A percentile compares a stretch with the other conserved stretches of the same genome.
phyloP scores from a whole-genome alignment of 1,139 yeast genomes.

The Sugiyamaella novakii region DNA sequence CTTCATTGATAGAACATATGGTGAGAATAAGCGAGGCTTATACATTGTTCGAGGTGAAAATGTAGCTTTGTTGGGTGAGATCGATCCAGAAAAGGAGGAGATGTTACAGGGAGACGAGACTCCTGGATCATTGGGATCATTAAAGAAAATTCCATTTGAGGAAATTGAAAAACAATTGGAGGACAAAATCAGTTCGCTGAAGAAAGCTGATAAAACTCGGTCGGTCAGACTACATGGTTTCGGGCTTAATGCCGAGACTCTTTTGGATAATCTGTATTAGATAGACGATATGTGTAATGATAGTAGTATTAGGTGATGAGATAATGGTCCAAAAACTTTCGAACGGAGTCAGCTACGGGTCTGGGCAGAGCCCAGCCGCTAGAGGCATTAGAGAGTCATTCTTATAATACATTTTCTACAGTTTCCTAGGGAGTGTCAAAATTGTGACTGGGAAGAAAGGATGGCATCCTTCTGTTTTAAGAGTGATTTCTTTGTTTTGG shows the following conservation, averaged over 20 bases:
- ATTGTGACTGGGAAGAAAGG: slow-evolving; percentile 41
- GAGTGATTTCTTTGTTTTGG: slow-evolving; percentile 17
- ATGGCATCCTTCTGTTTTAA: slow-evolving; percentile 36
- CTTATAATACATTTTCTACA: slow-evolving; percentile 7
- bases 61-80: slow-evolving; percentile 93
- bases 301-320: slow-evolving; percentile 4
- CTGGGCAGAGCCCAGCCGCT: slow-evolving; percentile 8
- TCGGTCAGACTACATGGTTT: slow-evolving; percentile 49
- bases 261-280: slow-evolving; percentile 31
- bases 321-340: too few species aligned
- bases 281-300: slow-evolving; percentile 3
- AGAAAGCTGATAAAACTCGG: slow-evolving; percentile 51
- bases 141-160: slow-evolving; percentile 61
- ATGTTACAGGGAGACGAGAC: slow-evolving; percentile 52
- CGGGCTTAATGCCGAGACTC: slow-evolving; percentile 30
- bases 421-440: slow-evolving; percentile 7
- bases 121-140: slow-evolving; percentile 36
- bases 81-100: slow-evolving; percentile 87
- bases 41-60: slow-evolving; percentile 95
- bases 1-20: slow-evolving; percentile 67
- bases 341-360: slow-evolving; percentile 2
- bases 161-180: slow-evolving; percentile 53
- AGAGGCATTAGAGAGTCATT: background rate
- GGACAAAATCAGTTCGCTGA: slow-evolving; percentile 41
- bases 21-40: slow-evolving; percentile 76